Evolutionary conservation across 441 rosid species (phyloP).

Genomic region (Rhodomyrtus psidioides): DNA sequence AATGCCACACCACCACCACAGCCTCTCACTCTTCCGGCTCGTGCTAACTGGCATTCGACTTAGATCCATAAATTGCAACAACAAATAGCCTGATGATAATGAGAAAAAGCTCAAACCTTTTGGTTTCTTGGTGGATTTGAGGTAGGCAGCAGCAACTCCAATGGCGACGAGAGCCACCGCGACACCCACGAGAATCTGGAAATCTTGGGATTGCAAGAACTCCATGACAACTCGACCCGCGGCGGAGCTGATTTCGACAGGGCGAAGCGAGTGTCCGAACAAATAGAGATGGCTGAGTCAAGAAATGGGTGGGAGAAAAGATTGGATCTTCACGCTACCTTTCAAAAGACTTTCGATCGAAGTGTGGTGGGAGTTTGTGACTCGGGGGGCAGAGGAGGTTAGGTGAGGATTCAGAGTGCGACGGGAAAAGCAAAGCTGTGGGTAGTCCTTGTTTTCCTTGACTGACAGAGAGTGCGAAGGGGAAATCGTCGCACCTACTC

Average conservation of each 20-base stretch:
- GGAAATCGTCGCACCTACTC: not conserved
- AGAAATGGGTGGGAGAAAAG: not conserved
- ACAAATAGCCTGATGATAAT: not conserved
- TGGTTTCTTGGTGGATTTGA: conserved; percentile 51
- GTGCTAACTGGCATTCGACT: not conserved
- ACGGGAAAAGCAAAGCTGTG: not conserved
- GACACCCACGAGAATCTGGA: conserved; percentile 57
- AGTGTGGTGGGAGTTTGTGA: not conserved
- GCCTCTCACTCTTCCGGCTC: not conserved
- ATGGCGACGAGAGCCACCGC: conserved; percentile 70
- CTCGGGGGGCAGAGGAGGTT: not conserved
- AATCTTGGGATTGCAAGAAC: conserved; percentile 52
- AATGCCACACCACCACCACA: not conserved
- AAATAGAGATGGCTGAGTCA: not conserved
- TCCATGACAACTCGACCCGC: conserved; percentile 9
- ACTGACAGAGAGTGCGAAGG: not conserved
- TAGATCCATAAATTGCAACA: not conserved
- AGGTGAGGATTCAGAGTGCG: not conserved
- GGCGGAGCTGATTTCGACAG: too few relatives aligned
- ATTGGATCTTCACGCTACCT: too few relatives aligned
- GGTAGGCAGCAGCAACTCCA: conserved; percentile 46
- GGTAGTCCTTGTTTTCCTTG: not conserved
- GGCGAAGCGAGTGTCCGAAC: not conserved
- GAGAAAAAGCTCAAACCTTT: conserved; percentile 36
- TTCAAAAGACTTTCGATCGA: too few relatives aligned